Base-by-base conservation (phyloP, 352 stramenopile genomes). In the Phytophthora pistaciae region DNA sequence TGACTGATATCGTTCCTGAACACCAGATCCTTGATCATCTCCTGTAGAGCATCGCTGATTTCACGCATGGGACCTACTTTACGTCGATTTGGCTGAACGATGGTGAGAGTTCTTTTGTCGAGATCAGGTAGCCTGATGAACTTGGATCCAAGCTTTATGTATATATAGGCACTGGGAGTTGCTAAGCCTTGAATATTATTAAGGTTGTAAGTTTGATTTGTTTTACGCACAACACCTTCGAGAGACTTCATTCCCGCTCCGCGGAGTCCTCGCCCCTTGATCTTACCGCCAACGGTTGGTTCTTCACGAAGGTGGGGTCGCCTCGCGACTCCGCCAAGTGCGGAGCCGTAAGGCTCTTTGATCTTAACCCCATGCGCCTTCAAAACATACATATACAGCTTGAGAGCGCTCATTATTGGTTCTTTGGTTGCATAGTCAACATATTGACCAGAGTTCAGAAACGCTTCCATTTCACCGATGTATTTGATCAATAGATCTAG, bases 111-210 rank as follows among this genome's bases (percentile, higher is more conserved):
- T 50, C 58, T 55, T 1, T 18, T 16, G 42, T 66, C 60, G 7
- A 66, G 49, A 54, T 66, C 60, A 23, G 46, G 49, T 14, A 66
- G 10, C 23, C 60, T 2, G 5, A 66, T 66, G 13, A 27, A 66
- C 31, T 66, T 66, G 3, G 1, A 27, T 3, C 60, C 60, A 10
- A 66, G 13, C 60, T 66, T n/a, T 0, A 36, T 31, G 55, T 66
- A 66, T 14, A 54, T 49, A 31, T 59, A 70, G 3, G 63, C 63
- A 0, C 7, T 29, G 42, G 64, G 64, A 20, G 64, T 70, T 9
- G 55, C 64, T 40, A 56, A 54, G 3, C 36, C 64, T 31, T 70
- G 64, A 36, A 70, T 65, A 6, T 65, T 46, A 31, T 70, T 70
- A 7, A 70, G 31, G 23, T 70, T 72, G 20, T 67, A 72, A 3